A percentile compares a stretch with the other conserved stretches of the same genome.
Evolutionary conservation across 805 yeast species (phyloP).

Genomic region (Clavispora fructus): DNA sequence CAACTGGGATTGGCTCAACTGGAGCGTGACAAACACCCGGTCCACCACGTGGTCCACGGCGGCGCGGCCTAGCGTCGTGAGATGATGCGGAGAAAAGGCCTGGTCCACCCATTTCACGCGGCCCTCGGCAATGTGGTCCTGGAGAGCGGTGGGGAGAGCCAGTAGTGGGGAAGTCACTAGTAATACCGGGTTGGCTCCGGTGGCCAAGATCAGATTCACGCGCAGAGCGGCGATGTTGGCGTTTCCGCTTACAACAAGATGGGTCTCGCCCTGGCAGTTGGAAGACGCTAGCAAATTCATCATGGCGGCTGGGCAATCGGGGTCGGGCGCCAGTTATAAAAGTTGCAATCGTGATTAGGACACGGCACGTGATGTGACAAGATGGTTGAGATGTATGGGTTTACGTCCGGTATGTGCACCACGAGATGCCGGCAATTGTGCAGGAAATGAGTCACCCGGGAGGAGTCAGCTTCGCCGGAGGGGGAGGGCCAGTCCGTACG

Average conservation of each 20-base stretch:
- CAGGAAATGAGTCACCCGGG: no score
- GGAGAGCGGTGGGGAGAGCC: slow-evolving; percentile 20
- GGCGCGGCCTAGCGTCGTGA: slow-evolving; percentile 54
- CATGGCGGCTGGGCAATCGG: not conserved
- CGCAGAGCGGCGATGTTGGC: slow-evolving; percentile 44
- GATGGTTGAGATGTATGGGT: no score
- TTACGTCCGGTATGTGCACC: no score
- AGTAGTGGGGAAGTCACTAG: slow-evolving; percentile 32
- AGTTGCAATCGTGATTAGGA: slow-evolving; percentile 4
- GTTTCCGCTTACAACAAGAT: slow-evolving; percentile 50
- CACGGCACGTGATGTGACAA: slow-evolving; percentile 11
- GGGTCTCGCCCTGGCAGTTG: slow-evolving; percentile 46
- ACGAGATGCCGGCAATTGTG: no score
- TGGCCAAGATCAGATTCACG: slow-evolving; percentile 40
- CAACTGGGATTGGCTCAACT: slow-evolving; percentile 20
- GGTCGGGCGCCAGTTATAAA: not conserved
- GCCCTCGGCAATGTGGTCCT: slow-evolving; percentile 19
- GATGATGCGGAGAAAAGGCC: slow-evolving; percentile 36
- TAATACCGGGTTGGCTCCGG: slow-evolving; percentile 53
- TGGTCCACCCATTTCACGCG: slow-evolving; percentile 16
- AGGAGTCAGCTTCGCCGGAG: no score
- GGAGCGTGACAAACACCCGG: slow-evolving; percentile 61
- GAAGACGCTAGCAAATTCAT: slow-evolving; percentile 13
- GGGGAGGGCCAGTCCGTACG: no score
- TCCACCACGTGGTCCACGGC: slow-evolving; percentile 67